These are phyloP conservation scores for Aspergillus carbonarius DNA, from an alignment of 2,329 filamentous ascomycete species.

Conservation along the genomic window DNA sequence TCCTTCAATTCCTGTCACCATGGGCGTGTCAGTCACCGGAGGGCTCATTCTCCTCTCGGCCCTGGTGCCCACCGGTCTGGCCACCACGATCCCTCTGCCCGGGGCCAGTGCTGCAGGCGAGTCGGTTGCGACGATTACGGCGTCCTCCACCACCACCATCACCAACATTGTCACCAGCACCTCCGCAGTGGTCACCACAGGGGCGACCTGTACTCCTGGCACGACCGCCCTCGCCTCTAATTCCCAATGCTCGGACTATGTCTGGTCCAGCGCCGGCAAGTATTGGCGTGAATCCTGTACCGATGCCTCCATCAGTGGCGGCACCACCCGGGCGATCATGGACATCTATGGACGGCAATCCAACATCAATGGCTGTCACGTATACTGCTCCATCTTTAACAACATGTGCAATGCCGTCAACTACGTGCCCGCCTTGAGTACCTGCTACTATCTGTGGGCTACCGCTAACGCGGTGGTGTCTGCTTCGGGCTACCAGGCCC, in stretches of 20 bases:
- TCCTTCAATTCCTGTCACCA: not conserved
- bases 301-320: not conserved
- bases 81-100: not conserved
- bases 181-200: not conserved
- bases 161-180: not conserved
- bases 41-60: not conserved
- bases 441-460: not conserved
- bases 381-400: not conserved
- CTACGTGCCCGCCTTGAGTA: not conserved
- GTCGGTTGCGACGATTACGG: not conserved
- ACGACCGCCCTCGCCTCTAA: not conserved
- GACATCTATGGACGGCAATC: not conserved
- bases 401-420: not conserved
- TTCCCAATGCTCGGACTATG: not conserved
- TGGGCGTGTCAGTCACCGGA: not conserved
- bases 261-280: not conserved
- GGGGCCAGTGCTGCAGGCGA: not conserved
- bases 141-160: not conserved
- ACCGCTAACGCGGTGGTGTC: not conserved
- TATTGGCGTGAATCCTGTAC: not conserved
- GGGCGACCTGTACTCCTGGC: not conserved
- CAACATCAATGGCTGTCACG: not conserved
- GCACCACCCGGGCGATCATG: not conserved
- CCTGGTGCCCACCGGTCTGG: not conserved
- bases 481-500: not conserved